phyloP scores from a whole-genome alignment of 228 moss, liverwort and hornwort genomes.

The Sphagnum fallax region DNA sequence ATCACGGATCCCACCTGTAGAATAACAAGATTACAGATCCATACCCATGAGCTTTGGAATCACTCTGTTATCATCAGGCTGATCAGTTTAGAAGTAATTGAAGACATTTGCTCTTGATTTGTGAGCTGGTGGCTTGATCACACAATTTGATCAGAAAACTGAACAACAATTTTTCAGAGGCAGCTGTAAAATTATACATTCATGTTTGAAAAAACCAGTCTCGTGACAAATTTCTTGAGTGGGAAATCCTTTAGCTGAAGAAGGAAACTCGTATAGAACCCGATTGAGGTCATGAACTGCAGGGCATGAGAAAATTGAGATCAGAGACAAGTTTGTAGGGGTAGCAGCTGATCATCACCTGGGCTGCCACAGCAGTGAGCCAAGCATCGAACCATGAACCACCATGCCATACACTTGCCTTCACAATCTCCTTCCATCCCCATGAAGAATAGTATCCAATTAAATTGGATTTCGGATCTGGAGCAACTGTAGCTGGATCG shows the following conservation, averaged over 20 bases:
- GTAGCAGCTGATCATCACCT: constrained; percentile 2
- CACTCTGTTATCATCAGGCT: neutral
- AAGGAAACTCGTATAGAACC: neutral
- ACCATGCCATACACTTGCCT: constrained; percentile 21
- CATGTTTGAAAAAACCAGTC: neutral
- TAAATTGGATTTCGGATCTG: too few species aligned
- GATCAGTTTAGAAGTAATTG: neutral
- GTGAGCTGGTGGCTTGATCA: neutral
- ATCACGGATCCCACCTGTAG: constrained; percentile 15
- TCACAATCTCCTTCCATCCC: constrained; percentile 16
- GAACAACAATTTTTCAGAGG: neutral
- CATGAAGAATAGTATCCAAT: neutral
- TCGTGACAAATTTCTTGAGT: neutral
- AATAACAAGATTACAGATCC: neutral
- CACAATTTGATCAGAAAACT: neutral
- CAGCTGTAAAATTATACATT: neutral
- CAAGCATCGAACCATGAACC: constrained; percentile 26
- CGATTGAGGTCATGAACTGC: too few species aligned
- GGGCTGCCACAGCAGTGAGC: constrained; percentile 23
- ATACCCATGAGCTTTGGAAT: neutral
- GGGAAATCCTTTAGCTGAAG: neutral
- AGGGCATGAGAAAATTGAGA: too few species aligned
- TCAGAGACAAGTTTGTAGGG: too few species aligned
- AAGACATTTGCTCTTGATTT: neutral
- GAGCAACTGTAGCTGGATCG: too few species aligned